Evolutionary conservation across 208 protist genomes (phyloP), one percentile per base, ranked within the genome.

Genomic region (Leishmania arabica): DNA sequence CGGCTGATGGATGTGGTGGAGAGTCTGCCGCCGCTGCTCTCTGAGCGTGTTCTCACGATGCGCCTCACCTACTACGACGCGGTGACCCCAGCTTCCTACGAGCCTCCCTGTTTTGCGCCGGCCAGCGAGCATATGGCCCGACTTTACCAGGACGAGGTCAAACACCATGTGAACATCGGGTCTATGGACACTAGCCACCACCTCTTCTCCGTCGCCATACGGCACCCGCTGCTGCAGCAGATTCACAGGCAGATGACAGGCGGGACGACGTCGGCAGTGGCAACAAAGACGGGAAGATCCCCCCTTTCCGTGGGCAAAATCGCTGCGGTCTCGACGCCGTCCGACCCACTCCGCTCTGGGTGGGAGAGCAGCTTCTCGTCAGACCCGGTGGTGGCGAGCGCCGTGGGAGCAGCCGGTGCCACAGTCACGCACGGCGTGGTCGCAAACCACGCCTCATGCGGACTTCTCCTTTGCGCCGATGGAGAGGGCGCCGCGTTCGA

Each of bases 1-100:
- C 86, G 90, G 31, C 69, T 97, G 21, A 81, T 93, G 70, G 87
- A 94, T 24, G 84, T 95, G 53, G 88, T 95, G 31, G 86, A 91
- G 19, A 80, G 77, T 15, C 79, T 97, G 31, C 94, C 94, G 7
- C 92, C 94, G 19, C 82, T 96, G 3, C 79, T 96, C 11, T 87
- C 77, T 19, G 87, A 95, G 53, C 88, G 91, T 40, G 90, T 95
- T 15, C 69, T 97, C 64, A 90, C 90, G 17, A 96, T 97, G 92
- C 90, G 92, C 7, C 78, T 97, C 8, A 90, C 83, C 11, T 97
- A 96, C 79, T 89, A 94, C 79, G 92, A 97, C 34, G 90, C 92
- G 58, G 77, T 85, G 24, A 94, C 92, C 3, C 94, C 92, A 31
- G 60, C 78, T 0, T 49, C 72, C n/a, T 97, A 97, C 79, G 90